Base-by-base conservation (phyloP, 2,329 filamentous ascomycete genomes). In the Cylindrodendrum hubeiense region DNA sequence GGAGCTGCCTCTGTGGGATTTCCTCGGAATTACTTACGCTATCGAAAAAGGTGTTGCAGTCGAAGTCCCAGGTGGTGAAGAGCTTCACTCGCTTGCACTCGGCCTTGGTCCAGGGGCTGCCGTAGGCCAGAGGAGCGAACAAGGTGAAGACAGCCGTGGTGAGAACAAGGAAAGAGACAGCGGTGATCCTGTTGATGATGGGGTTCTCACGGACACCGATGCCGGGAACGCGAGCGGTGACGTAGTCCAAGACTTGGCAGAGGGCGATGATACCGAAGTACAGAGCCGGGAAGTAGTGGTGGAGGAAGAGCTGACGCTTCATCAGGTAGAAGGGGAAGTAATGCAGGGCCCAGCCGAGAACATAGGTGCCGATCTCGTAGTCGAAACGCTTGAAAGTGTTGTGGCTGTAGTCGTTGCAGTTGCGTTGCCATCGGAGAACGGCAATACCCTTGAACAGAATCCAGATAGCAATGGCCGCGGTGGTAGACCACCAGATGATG, bases 321-420 rank as follows among this genome's bases (percentile, higher is more conserved):
- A 99, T 98, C 63, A 99, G 88, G 84, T 90, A 99, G 85, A 99
- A 99, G 12, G 96, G 96, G 86, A 99, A 98, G 85, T 98, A 99
- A 82, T 99, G 96, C 80, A 99, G 91, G 51, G 93, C 94, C 96
- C 96, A 99, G 71, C 93, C 96, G 9, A 99, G 88, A 33, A 98
- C 92, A 19, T 90, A 94, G 57, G 90, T 93, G 67, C 96, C 96
- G 65, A 98, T 89, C 81, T 99, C 96, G 77, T 98, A 98, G 81
- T 98, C 96, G 79, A 98, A 99, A 61, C 96, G 93, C 84, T 97
- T 97, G 86, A 98, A 97, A 41, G 88, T 92, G 52, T 89, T 79
- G 78, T 92, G 90, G 65, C 87, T 83, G 80, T 99, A 98, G 81
- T 99, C 96, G 72, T 89, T 87, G 86, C 86, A 98, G 79, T 90